Evolutionary conservation across 768 basidiomycete genomes (phyloP).

Genomic region (Rickenella mellea): DNA sequence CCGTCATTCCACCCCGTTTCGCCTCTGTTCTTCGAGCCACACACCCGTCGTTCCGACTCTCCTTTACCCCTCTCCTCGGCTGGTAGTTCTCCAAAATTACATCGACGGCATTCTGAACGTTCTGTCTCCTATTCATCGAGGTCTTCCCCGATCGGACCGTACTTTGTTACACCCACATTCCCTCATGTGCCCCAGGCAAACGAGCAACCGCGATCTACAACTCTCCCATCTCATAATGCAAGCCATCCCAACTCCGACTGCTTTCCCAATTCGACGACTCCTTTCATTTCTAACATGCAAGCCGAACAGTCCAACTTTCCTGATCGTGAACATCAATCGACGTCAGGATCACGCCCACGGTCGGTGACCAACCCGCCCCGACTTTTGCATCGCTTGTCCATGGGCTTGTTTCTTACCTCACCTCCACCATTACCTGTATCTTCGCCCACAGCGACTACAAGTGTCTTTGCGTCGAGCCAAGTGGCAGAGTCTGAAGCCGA

Average conservation of each 20-base stretch:
- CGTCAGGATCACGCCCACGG: conserved; percentile 33
- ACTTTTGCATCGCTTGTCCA: conserved; percentile 57
- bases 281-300: too few relatives aligned
- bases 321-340: too few relatives aligned
- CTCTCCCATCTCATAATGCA: too few relatives aligned
- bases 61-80: conserved; percentile 12
- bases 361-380: conserved; percentile 54
- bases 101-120: conserved; percentile 35
- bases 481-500: too few relatives aligned
- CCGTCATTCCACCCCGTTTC: conserved; percentile 32
- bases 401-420: conserved; percentile 48
- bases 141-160: too few relatives aligned
- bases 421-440: conserved; percentile 18
- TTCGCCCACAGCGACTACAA: conserved; percentile 10
- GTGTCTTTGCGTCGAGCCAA: too few relatives aligned
- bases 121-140: conserved; percentile 6
- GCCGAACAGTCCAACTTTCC: too few relatives aligned
- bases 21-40: conserved; percentile 30
- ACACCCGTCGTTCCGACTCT: conserved; percentile 10
- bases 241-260: too few relatives aligned
- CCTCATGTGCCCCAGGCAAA: background rate
- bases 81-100: conserved; percentile 23
- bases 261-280: too few relatives aligned
- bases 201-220: background rate
- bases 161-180: too few relatives aligned